Evolutionary conservation across 2,329 filamentous ascomycete genomes (phyloP).

Genomic region (Byssoonygena ceratinophila): DNA sequence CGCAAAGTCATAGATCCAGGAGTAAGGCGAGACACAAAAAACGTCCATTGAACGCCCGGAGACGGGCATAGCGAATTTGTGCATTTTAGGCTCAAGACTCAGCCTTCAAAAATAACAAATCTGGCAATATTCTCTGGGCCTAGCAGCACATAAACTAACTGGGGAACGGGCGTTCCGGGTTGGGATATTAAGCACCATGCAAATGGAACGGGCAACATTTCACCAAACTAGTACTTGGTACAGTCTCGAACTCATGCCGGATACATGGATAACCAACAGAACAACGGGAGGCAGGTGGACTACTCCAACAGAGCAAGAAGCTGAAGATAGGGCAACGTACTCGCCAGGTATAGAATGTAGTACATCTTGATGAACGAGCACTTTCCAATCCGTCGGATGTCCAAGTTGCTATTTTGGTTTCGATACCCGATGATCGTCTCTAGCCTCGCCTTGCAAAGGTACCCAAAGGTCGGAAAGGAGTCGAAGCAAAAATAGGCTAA

Average conservation of each 20-base stretch:
- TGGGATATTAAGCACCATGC: not conserved
- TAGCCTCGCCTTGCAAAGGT: slow-evolving; percentile 7
- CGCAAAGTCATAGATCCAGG: slow-evolving; percentile 13
- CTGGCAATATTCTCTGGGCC: not conserved
- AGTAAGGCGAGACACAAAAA: not conserved
- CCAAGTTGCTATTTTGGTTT: not conserved
- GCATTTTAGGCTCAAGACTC: slow-evolving; percentile 3
- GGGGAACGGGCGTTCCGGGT: not conserved
- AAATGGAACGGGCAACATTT: not conserved
- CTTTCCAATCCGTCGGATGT: slow-evolving; percentile 11
- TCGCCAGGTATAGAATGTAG: slow-evolving; percentile 57
- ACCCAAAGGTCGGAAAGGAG: not conserved
- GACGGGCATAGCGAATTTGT: not conserved
- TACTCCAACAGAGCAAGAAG: slow-evolving; percentile 9
- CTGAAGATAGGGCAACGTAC: slow-evolving; percentile 45
- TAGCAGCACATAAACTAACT: slow-evolving; percentile 1
- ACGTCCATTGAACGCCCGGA: not conserved
- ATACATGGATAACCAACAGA: not conserved
- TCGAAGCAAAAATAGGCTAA: not conserved
- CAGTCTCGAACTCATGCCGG: not conserved
- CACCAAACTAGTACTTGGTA: slow-evolving; percentile 1
- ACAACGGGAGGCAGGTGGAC: not conserved
- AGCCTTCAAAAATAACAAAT: not conserved
- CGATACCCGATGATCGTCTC: slow-evolving; percentile 18
- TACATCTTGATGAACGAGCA: slow-evolving; percentile 28